A percentile compares a stretch with the other conserved stretches of the same genome.
These are phyloP conservation scores for Cryptococcus amylolentus DNA, from an alignment of 1,284 basidiomycete genomes.

Conservation along the genomic window DNA sequence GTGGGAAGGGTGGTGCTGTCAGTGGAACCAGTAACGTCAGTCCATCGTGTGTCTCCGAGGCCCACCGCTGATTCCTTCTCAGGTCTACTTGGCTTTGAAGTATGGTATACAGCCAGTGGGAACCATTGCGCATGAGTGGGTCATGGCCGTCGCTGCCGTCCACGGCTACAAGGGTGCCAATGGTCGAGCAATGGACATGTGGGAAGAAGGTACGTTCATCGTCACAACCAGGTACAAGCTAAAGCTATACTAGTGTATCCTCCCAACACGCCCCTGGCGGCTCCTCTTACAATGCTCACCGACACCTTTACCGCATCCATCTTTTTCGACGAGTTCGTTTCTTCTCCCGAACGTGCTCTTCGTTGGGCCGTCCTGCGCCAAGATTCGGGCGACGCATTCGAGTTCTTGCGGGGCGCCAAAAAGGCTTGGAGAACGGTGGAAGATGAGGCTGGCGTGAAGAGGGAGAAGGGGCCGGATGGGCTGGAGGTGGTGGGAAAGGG, in stretches of 20 bases:
- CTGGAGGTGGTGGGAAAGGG: conserved; percentile 59
- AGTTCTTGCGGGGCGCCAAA: conserved; percentile 69
- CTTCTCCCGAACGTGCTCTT: conserved; percentile 60
- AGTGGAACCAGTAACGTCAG: conserved; percentile 83
- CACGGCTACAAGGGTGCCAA: conserved; percentile 76
- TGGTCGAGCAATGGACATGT: conserved; percentile 68
- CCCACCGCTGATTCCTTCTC: not conserved
- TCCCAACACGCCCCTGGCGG: conserved; percentile 48
- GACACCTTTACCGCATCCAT: conserved; percentile 84
- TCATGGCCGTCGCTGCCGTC: conserved; percentile 85
- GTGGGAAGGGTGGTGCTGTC: conserved; percentile 56
- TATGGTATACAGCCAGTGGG: conserved; percentile 68
- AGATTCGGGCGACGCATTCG: conserved; percentile 82
- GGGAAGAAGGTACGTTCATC: conserved; percentile 60
- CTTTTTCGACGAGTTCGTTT: conserved; percentile 73
- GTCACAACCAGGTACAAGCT: not conserved
- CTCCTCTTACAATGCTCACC: conserved; percentile 72
- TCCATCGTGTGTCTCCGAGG: not conserved
- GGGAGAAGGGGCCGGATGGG: conserved; percentile 60
- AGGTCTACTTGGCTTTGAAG: conserved; percentile 77
- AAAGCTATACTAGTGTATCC: conserved; percentile 56
- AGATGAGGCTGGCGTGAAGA: conserved; percentile 37
- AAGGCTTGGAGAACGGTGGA: conserved; percentile 55
- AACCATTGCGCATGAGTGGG: conserved; percentile 93
- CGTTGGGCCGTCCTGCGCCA: conserved; percentile 82